Conservation (phyloP, 2,329 filamentous ascomycete species). For the Thelonectria olida region DNA sequence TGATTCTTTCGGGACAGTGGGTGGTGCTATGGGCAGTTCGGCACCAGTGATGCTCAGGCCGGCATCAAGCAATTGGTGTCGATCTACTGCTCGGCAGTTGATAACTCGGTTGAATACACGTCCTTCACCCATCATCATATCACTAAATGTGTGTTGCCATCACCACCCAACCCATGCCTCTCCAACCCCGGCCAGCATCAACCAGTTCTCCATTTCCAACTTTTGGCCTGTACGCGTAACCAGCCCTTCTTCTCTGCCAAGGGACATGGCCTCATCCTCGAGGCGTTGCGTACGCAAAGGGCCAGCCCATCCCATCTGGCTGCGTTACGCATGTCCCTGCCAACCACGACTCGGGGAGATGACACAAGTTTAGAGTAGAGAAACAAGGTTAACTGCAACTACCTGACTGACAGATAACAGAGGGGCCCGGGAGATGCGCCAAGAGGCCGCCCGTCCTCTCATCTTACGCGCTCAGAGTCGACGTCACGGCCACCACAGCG, state of each 20-base stretch:
- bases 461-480: constrained; percentile 29
- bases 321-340: not conserved
- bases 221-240: not conserved
- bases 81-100: too few species aligned
- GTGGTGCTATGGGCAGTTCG: too few species aligned
- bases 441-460: not conserved
- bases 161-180: not conserved
- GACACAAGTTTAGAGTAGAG: not conserved
- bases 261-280: not conserved
- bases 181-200: too few species aligned
- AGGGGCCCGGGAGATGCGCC: too few species aligned
- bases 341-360: not conserved
- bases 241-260: not conserved
- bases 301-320: not conserved
- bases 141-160: too few species aligned
- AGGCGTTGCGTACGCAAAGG: not conserved
- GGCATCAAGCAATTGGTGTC: too few species aligned
- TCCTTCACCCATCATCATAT: too few species aligned
- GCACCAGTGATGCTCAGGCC: too few species aligned
- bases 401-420: too few species aligned
- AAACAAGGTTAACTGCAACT: not conserved
- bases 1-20: too few species aligned
- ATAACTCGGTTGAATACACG: too few species aligned
- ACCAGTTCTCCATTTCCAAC: too few species aligned
- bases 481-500: constrained; percentile 42